Base-by-base conservation (phyloP, 2,329 filamentous ascomycete species). In the Pseudocercospora fijiensis region DNA sequence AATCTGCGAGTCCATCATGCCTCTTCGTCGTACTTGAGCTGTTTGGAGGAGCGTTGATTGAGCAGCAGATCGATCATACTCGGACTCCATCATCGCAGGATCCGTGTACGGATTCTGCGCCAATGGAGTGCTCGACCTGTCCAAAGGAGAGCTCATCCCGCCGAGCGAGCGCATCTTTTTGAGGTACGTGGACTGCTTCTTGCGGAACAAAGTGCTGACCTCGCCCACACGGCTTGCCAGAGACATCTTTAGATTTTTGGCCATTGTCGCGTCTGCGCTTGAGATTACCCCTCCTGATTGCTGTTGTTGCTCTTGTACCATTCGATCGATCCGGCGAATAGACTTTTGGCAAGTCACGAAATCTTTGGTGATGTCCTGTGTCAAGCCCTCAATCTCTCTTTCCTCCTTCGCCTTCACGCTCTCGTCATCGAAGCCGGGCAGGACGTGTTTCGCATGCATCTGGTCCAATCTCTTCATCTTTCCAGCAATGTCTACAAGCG, bases 351-450 rank as follows among this genome's bases (percentile, higher is more conserved):
- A 99, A 60, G 90, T 86, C 73, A 96, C 92, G 75, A 99, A 99
- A 49, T 86, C 86, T 65, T 87, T 86, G 1, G 95, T 99, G 73
- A 99, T 95, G 65, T 90, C 86, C 78, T 96, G 91, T 0, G 95
- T 99, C 73, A 98, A 82, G 66, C 84, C 83, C 80, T 99, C 95
- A 72, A 99, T 99, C 75, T 96, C 89, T 57, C 86, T 81, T 80
- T 98, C 95, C 76, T 99, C 95, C 65, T 86, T 85, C 76, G 84
- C 88, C 79, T 96, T 95, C 47, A 92, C 86, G 60, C 92, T 91
- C 71, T 98, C 94, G 73, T 99, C 95, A 74, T 98, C 92, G 79
- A 99, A 99, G 27, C 94, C 93, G 0, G 95, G 95, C 13, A 99
- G 84, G 49, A 99, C 90, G 78, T 99, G 95, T 77, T 98, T 98